phyloP scores from a whole-genome alignment of 805 yeast genomes.

The Teunomyces gatunensis region DNA sequence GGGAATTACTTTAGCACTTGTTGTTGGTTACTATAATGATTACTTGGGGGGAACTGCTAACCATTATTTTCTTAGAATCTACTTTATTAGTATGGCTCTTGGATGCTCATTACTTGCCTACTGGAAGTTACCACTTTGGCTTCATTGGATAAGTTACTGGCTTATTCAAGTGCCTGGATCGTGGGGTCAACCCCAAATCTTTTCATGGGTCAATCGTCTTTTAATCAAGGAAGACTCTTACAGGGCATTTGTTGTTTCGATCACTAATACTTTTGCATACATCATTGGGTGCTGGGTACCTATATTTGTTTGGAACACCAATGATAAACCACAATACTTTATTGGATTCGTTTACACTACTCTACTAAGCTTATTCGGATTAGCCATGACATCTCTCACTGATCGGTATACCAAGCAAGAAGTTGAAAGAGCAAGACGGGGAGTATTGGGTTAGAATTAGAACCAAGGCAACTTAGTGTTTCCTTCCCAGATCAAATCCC shows the following conservation, averaged over 20 bases:
- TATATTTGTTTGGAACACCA: constrained; percentile 38
- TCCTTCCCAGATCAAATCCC: constrained; percentile 38
- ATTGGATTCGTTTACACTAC: constrained; percentile 41
- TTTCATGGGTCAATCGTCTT: constrained; percentile 21
- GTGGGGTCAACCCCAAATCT: constrained; percentile 21
- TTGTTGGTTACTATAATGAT: constrained; percentile 36
- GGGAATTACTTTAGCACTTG: constrained; percentile 36
- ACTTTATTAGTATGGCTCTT: constrained; percentile 13
- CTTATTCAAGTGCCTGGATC: constrained; percentile 17
- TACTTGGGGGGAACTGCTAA: constrained; percentile 26
- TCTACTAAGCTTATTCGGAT: constrained; percentile 28
- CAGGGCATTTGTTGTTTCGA: constrained; percentile 36
- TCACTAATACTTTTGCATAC: constrained; percentile 42
- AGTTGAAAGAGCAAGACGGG: background rate
- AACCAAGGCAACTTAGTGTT: constrained; percentile 45
- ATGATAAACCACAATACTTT: constrained; percentile 34
- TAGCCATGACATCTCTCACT: constrained; percentile 25
- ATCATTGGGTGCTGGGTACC: constrained; percentile 43
- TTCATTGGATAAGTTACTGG: constrained; percentile 20
- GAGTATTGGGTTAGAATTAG: constrained; percentile 11
- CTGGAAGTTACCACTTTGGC: constrained; percentile 19
- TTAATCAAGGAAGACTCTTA: constrained; percentile 25
- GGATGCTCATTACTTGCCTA: constrained; percentile 16
- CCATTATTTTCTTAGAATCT: constrained; percentile 11
- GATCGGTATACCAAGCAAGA: constrained; percentile 19